Base-by-base conservation (phyloP, 768 basidiomycete genomes). In the Auricularia auricula-judae region DNA sequence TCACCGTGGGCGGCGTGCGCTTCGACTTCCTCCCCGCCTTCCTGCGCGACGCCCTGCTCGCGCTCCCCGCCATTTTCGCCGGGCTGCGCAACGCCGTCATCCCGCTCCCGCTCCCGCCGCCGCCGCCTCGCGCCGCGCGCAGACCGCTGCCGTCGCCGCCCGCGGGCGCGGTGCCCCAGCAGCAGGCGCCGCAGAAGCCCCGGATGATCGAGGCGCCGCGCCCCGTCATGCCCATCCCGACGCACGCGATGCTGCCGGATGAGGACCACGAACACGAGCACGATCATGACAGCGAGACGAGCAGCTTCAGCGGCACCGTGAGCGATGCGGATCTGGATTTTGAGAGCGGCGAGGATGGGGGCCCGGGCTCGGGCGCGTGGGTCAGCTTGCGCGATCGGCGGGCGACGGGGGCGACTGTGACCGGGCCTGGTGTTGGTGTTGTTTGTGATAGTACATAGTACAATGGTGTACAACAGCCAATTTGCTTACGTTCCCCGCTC, bases 51-150 rank as follows among this genome's bases (percentile, higher is more conserved):
- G 68, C 75, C 16, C 75, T 93, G 54, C 75, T 93, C 65, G 83
- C 76, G 68, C 76, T 91, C 36, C 91, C 91, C 3, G 81, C 87
- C 66, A 67, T 84, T 70, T 76, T 92, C 62, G 79, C 88, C 53
- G 80, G 80, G 51, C 68, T 86, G 62, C 83, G 88, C 44, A 86
- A 87, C 71, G 76, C 81, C 42, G 77, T 91, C 64, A 70, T 86
- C 29, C 81, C 84, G 3, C 68, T 76, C 4, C 80, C 83, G 51
- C 80, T 84, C 14, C 80, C 74, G 34, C 56, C 56, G 4, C 56
- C 56, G 33, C 34, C 56, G 8, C 23, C 23, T 10, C 29, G 23
- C 10, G 29, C 29, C 23, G 23, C 29, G 7, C 23, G 34, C 5
- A 5, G 23, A 4, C 56, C 56, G 11, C 29, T 33, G 14, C 56